Evolutionary conservation across 2,329 filamentous ascomycete genomes (phyloP).

Genomic region (Ophiocordyceps camponoti-rufipedis): DNA sequence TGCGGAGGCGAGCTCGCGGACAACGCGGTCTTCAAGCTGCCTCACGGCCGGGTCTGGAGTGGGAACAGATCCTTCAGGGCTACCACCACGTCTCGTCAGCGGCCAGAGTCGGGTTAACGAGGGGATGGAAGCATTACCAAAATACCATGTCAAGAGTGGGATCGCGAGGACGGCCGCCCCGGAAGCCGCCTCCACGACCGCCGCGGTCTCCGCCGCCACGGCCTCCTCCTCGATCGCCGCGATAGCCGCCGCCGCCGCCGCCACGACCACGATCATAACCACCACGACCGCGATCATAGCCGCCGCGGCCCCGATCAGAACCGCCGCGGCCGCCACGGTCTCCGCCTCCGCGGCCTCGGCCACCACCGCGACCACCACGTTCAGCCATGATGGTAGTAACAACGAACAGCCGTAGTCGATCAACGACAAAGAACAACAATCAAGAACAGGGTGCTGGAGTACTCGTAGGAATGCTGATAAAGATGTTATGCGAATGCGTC

Average conservation of each 20-base stretch:
- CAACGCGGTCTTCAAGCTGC: slow-evolving; percentile 21
- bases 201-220: slow-evolving; percentile 5
- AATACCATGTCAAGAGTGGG: neutral
- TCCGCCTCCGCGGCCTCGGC: slow-evolving; percentile 1
- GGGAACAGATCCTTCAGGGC: slow-evolving; percentile 7
- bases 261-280: slow-evolving; percentile 3
- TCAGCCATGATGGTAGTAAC: slow-evolving; percentile 8
- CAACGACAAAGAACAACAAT: neutral
- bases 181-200: neutral
- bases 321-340: slow-evolving; percentile 3
- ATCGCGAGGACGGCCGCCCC: neutral
- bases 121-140: neutral
- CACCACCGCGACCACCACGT: slow-evolving; percentile 9
- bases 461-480: neutral
- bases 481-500: no score
- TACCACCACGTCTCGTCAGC: slow-evolving; percentile 2
- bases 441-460: neutral
- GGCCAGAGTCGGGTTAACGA: neutral
- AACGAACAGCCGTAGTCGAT: neutral
- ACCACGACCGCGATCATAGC: slow-evolving; percentile 2
- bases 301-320: slow-evolving; percentile 5
- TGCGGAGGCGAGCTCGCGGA: slow-evolving; percentile 11
- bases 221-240: slow-evolving; percentile 3
- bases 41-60: slow-evolving; percentile 10
- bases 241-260: neutral